Conservation (phyloP, 768 basidiomycete genomes). For the Boletus eberwhitei region DNA sequence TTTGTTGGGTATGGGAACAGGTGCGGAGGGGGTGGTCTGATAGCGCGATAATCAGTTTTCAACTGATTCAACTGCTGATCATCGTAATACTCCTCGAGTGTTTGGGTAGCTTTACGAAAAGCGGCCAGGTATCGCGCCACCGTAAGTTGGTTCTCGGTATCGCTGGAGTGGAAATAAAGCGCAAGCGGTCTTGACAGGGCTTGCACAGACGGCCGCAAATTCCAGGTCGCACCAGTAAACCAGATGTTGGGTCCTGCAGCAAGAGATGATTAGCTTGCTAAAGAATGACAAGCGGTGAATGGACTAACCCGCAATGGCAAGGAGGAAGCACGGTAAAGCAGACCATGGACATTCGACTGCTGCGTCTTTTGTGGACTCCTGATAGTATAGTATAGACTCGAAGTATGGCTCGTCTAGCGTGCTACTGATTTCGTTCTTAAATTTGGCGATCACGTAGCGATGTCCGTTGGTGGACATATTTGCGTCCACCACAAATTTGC, state of each 20-base stretch:
- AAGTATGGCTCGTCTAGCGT: conserved; percentile 24
- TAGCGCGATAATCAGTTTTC: too few relatives aligned
- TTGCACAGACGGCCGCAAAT: conserved; percentile 19
- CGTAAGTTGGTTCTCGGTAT: conserved; percentile 1
- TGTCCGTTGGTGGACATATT: background rate
- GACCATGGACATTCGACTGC: conserved; percentile 10
- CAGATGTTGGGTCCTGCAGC: conserved; percentile 24
- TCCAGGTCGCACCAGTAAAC: conserved; percentile 29
- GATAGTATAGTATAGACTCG: conserved; percentile 21
- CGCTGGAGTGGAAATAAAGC: conserved; percentile 21
- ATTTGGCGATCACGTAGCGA: conserved; percentile 11
- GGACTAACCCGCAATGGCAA: conserved; percentile 20
- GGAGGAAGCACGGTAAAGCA: conserved; percentile 26
- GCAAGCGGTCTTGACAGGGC: conserved; percentile 24
- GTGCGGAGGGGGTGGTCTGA: too few relatives aligned
- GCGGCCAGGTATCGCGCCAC: conserved; percentile 25
- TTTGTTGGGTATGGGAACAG: background rate
- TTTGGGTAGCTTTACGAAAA: conserved; percentile 20
- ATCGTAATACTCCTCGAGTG: conserved; percentile 26
- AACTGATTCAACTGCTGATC: background rate
- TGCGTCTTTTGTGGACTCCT: conserved; percentile 11
- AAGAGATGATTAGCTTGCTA: background rate
- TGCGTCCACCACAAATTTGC: background rate
- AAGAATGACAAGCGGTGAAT: too few relatives aligned
- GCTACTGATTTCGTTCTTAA: conserved; percentile 21